Conservation (phyloP, 2,329 filamentous ascomycete genomes). For the Nothomitra cinnamomea region DNA sequence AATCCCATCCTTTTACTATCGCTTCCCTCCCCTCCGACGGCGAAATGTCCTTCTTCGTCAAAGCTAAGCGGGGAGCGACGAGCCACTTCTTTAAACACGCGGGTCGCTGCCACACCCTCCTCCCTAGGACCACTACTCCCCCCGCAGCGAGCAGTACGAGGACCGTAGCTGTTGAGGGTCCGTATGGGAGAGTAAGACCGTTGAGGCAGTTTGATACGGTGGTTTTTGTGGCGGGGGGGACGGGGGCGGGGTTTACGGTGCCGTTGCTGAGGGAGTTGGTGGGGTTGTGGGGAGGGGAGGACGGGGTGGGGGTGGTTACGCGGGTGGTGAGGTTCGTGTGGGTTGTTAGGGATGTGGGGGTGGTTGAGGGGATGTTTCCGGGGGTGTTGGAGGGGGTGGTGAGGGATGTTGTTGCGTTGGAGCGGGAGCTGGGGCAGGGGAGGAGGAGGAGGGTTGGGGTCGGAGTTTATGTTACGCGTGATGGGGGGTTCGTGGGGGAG, state of each 20-base stretch:
- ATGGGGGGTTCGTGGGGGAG: conserved; percentile 28
- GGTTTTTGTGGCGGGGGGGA: conserved; percentile 40
- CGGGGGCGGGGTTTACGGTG: conserved; percentile 40
- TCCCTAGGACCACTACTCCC: conserved; percentile 11
- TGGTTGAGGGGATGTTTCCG: conserved; percentile 33
- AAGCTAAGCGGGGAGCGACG: conserved; percentile 36
- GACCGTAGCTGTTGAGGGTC: conserved; percentile 34
- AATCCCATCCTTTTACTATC: conserved; percentile 49
- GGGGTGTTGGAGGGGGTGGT: conserved; percentile 29
- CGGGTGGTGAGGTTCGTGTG: conserved; percentile 37
- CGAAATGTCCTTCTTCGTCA: conserved; percentile 38
- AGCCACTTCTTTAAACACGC: conserved; percentile 33
- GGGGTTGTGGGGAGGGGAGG: conserved; percentile 17
- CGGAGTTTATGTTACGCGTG: conserved; percentile 37
- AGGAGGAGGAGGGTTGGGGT: conserved; percentile 26
- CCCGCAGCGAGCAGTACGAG: conserved; percentile 12
- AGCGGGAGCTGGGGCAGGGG: conserved; percentile 15
- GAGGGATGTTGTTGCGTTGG: conserved; percentile 24
- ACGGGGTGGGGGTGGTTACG: conserved; percentile 20
- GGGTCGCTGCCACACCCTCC: conserved; percentile 21
- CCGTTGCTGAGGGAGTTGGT: conserved; percentile 40
- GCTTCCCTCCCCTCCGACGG: conserved; percentile 36
- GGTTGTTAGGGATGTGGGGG: conserved; percentile 37
- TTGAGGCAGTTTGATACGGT: conserved; percentile 44
- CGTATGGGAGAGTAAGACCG: conserved; percentile 33